Percentiles rank a stretch among this genome's conserved stretches.
Conservation (phyloP, 768 basidiomycete species). For the Rhodotorula taiwanensis region DNA sequence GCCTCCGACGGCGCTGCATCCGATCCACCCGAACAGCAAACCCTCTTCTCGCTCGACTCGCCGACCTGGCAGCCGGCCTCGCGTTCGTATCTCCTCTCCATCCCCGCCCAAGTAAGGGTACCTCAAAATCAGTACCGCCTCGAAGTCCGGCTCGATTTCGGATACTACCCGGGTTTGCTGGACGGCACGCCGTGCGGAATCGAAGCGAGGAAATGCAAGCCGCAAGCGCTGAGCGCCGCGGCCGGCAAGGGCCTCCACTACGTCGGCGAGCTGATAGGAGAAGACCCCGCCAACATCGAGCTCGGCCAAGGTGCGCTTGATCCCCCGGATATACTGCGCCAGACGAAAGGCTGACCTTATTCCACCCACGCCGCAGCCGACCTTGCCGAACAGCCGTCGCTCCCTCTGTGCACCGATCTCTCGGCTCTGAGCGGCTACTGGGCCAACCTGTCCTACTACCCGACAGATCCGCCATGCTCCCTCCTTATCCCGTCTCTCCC, state of each 20-base stretch:
- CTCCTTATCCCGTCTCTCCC: conserved; percentile 23
- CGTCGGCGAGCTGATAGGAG: conserved; percentile 3
- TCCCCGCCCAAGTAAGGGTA: background rate
- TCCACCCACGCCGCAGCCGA: background rate
- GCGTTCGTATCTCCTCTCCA: background rate
- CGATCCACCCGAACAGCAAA: background rate
- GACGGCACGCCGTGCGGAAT: conserved; percentile 14
- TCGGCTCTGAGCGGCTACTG: conserved; percentile 27
- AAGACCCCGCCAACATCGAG: background rate
- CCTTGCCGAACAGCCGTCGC: no score
- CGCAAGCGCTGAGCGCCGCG: background rate
- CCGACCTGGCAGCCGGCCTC: background rate
- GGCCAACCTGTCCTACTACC: conserved; percentile 7
- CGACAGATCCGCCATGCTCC: conserved; percentile 3
- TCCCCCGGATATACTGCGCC: no score
- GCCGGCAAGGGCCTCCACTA: conserved; percentile 10
- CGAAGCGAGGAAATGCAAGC: background rate
- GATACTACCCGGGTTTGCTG: conserved; percentile 2
- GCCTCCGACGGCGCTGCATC: background rate
- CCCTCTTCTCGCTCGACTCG: conserved; percentile 2
- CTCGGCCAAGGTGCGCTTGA: background rate
- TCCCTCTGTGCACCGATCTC: conserved; percentile 11
- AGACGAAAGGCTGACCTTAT: background rate
- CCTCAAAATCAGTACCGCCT: conserved; percentile 11
- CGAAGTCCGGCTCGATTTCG: conserved; percentile 28